Evolutionary conservation across 140 eudicot genomes (phyloP).

Genomic region (Cichorium intybus): DNA sequence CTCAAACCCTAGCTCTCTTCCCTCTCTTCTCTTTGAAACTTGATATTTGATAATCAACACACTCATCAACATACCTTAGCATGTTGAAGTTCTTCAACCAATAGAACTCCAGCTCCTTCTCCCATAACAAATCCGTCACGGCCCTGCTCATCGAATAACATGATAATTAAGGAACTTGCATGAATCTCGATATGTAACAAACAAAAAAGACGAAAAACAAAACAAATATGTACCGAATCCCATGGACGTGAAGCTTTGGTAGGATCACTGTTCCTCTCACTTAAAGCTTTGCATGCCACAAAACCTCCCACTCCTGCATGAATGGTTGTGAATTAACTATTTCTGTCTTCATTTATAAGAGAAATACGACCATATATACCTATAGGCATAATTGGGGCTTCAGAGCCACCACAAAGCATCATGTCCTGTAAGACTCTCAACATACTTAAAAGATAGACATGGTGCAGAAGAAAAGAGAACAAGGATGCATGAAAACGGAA

Average conservation of each 20-base stretch:
- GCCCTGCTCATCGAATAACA: slow-evolving; percentile 4
- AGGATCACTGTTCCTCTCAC: slow-evolving; percentile 79
- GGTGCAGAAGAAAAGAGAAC: background rate
- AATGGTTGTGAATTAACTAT: background rate
- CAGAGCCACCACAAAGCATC: slow-evolving; percentile 99
- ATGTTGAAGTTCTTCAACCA: slow-evolving; percentile 63
- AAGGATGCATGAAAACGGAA: background rate
- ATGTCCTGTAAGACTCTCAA: slow-evolving; percentile 52
- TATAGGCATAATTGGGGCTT: slow-evolving; percentile 71
- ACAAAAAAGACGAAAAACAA: background rate
- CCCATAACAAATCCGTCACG: slow-evolving; percentile 65
- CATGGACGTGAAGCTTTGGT: slow-evolving; percentile 94
- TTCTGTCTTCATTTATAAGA: background rate
- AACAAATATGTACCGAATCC: slow-evolving; percentile 60
- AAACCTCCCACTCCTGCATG: slow-evolving; percentile 89
- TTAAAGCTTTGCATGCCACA: slow-evolving; percentile 87
- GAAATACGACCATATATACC: slow-evolving; percentile 46
- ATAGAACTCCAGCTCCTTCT: slow-evolving; percentile 65
- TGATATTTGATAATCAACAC: too few relatives aligned
- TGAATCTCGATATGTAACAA: background rate
- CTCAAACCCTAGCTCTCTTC: too few relatives aligned
- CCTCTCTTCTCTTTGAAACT: too few relatives aligned
- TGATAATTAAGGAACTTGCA: background rate
- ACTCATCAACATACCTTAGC: slow-evolving; percentile 25
- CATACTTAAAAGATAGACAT: slow-evolving; percentile 4